These are phyloP conservation scores for Talinum fruticosum DNA, from an alignment of 148 eudicot genomes.

Conservation along the genomic window DNA sequence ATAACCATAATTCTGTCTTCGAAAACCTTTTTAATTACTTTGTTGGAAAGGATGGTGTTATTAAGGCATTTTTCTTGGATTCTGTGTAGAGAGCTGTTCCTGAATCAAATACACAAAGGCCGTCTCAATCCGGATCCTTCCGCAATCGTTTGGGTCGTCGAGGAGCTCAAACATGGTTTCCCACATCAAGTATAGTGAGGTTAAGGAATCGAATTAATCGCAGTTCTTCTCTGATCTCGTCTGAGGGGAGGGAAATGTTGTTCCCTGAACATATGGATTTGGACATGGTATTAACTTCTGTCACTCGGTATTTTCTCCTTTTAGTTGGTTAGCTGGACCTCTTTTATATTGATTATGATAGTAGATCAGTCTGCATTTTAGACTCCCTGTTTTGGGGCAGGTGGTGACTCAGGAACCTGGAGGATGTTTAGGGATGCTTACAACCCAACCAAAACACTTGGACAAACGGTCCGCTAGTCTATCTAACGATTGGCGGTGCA, in stretches of 20 bases:
- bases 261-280: constrained; percentile 73
- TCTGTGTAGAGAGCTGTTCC: constrained; percentile 42
- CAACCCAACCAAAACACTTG: neutral
- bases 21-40: neutral
- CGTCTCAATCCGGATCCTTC: constrained; percentile 35
- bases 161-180: constrained; percentile 40
- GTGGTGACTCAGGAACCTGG: neutral
- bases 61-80: constrained; percentile 6
- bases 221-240: constrained; percentile 37
- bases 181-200: constrained; percentile 47
- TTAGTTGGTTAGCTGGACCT: neutral
- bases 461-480: neutral
- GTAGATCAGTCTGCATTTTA: neutral
- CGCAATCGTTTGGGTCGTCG: constrained; percentile 37
- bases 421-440: neutral
- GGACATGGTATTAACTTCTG: constrained; percentile 59
- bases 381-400: neutral
- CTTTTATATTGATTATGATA: neutral
- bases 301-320: neutral
- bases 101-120: constrained; percentile 31
- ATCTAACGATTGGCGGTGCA: neutral
- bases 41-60: neutral
- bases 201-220: constrained; percentile 48
- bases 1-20: neutral
- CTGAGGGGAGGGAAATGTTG: constrained; percentile 29